phyloP scores from a whole-genome alignment of 768 basidiomycete genomes.

The Mycena kentingensis region DNA sequence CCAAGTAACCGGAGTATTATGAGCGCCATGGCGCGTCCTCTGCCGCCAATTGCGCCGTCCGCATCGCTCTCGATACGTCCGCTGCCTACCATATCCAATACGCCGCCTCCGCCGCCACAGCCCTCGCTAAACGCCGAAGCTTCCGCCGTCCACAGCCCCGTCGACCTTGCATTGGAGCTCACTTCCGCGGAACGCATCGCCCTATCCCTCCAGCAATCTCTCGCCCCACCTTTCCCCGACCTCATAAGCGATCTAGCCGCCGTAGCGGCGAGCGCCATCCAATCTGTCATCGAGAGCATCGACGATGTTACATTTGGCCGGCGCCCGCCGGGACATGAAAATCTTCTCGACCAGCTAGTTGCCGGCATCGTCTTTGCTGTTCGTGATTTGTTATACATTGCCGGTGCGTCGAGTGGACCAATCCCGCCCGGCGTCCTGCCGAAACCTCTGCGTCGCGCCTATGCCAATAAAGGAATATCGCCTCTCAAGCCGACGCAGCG shows the following conservation, averaged over 20 bases:
- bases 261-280: slow-evolving; percentile 58
- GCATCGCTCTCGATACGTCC: no score
- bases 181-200: slow-evolving; percentile 72
- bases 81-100: no score
- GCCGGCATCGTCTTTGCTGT: slow-evolving; percentile 63
- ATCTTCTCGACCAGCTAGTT: slow-evolving; percentile 63
- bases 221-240: slow-evolving; percentile 60
- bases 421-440: slow-evolving; percentile 59
- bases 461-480: slow-evolving; percentile 46
- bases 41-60: no score
- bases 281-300: slow-evolving; percentile 62
- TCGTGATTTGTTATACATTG: slow-evolving; percentile 73
- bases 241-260: slow-evolving; percentile 62
- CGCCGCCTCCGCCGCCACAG: slow-evolving; percentile 16
- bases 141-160: slow-evolving; percentile 12
- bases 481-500: slow-evolving; percentile 79
- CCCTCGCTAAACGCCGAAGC: slow-evolving; percentile 30
- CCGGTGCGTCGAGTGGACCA: slow-evolving; percentile 60
- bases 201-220: slow-evolving; percentile 59
- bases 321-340: slow-evolving; percentile 52
- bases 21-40: no score
- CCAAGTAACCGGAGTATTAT: no score
- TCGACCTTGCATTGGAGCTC: slow-evolving; percentile 42
- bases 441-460: slow-evolving; percentile 47
- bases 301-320: slow-evolving; percentile 47